Evolutionary conservation across 2,329 filamentous ascomycete genomes (phyloP), one percentile per base, ranked within the genome.

Genomic region (Ophioceras dolichostomum): DNA sequence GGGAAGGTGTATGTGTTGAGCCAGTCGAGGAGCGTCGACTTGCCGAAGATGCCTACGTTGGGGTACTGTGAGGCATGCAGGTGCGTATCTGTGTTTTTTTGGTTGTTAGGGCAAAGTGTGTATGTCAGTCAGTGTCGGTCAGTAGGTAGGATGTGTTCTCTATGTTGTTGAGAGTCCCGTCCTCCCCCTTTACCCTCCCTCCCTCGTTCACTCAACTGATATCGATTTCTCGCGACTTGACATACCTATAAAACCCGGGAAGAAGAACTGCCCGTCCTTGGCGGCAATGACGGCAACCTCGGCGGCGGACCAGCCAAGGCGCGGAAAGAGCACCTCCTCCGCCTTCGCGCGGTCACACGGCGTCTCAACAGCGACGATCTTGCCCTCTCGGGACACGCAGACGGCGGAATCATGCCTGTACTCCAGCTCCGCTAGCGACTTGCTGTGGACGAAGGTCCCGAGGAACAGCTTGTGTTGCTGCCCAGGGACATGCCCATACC

Each of bases 51-150:
- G 41, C 91, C 91, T 2, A 77, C 76, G 53, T 98, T 98, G 40
- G 89, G 87, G 51, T 94, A 95, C 62, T 98, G 91, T 0, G 88
- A 75, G 8, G 91, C 91, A 56, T 98, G 91, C 40, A 94, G 83
- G 56, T 98, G 91, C 1, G 91, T 94, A 58, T 98, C 89, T 89
- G 43, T n/a, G 12, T 31, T 31, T 20, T 31, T 39, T 40, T 35
- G 36, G 30, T 22, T 10, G 7, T 17, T 20, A 13, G 16, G n/a
- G n/a, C n/a, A n/a, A n/a, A n/a, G n/a, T n/a, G n/a, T n/a, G n/a
- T n/a, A n/a, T n/a, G n/a, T n/a, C n/a, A n/a, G n/a, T n/a, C n/a
- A n/a, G n/a, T n/a, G n/a, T n/a, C n/a, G n/a, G n/a, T n/a, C n/a
- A n/a, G n/a, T n/a, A n/a, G n/a, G n/a, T n/a, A n/a, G n/a, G n/a